These are phyloP conservation scores for Penicillium sp. DNA, from an alignment of 2,329 filamentous ascomycete species.

Conservation along the genomic window DNA sequence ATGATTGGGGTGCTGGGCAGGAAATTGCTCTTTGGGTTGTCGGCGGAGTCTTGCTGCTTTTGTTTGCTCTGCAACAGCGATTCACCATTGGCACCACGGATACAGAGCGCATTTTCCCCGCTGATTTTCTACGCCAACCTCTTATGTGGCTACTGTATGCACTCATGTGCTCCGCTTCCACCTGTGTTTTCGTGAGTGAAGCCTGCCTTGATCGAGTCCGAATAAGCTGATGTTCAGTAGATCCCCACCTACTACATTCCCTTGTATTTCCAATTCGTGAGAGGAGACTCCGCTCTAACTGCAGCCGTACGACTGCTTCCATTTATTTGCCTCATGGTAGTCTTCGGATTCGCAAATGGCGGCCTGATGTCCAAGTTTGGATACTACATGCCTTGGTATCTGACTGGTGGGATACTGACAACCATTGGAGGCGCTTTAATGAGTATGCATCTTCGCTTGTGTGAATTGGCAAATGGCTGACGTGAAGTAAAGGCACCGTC, in stretches of 20 bases:
- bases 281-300: slow-evolving; percentile 13
- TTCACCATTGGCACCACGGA: slow-evolving; percentile 8
- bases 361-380: slow-evolving; percentile 14
- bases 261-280: slow-evolving; percentile 20
- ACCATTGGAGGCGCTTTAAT: slow-evolving; percentile 16
- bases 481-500: slow-evolving; percentile 4
- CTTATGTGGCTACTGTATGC: slow-evolving; percentile 12
- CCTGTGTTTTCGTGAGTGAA: slow-evolving; percentile 13
- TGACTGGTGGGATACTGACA: slow-evolving; percentile 10
- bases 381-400: slow-evolving; percentile 22
- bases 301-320: slow-evolving; percentile 19
- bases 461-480: background rate
- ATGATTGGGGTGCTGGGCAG: slow-evolving; percentile 45
- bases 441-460: slow-evolving; percentile 3
- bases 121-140: slow-evolving; percentile 7
- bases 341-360: slow-evolving; percentile 10
- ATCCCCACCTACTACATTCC: slow-evolving; percentile 19
- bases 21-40: slow-evolving; percentile 49
- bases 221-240: slow-evolving; percentile 24
- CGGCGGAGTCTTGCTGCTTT: slow-evolving; percentile 44
- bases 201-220: slow-evolving; percentile 17
- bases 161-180: slow-evolving; percentile 8
- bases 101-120: slow-evolving; percentile 11
- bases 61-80: slow-evolving; percentile 44
- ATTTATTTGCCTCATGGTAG: slow-evolving; percentile 23